Conservation (phyloP, 2,329 filamentous ascomycete species). For the Cercospora sojina region DNA sequence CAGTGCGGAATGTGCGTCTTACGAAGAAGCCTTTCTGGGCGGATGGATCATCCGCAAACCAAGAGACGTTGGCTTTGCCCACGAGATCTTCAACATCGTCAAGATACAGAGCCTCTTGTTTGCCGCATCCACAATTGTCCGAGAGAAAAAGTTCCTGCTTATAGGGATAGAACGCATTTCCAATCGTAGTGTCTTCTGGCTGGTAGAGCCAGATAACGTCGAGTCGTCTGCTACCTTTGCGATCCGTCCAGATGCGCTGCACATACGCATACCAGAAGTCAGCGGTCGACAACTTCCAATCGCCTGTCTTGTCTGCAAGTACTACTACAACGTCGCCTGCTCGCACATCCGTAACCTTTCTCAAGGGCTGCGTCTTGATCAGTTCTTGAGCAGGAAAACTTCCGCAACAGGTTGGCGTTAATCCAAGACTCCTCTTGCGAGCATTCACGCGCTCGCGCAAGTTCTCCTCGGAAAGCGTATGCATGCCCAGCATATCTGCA, state of each 20-base stretch:
- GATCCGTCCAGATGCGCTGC: constrained; percentile 51
- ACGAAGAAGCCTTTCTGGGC: constrained; percentile 60
- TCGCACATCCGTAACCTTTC: constrained; percentile 32
- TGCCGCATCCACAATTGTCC: constrained; percentile 69
- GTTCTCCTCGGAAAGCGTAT: constrained; percentile 26
- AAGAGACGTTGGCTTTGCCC: constrained; percentile 57
- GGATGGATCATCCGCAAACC: constrained; percentile 55
- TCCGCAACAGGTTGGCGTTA: constrained; percentile 27
- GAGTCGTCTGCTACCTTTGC: constrained; percentile 47
- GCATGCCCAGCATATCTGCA: constrained; percentile 50
- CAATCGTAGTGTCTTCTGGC: constrained; percentile 68
- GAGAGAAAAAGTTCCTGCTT: constrained; percentile 74
- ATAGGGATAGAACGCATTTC: constrained; percentile 65
- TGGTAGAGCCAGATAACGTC: constrained; percentile 74
- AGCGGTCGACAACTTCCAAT: constrained; percentile 55
- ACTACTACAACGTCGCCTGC: constrained; percentile 54
- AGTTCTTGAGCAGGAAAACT: not conserved
- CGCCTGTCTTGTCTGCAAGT: constrained; percentile 48
- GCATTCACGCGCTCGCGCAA: constrained; percentile 21
- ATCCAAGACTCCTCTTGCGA: constrained; percentile 28
- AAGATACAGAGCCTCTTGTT: constrained; percentile 50
- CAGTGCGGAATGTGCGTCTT: constrained; percentile 65
- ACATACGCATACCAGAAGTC: constrained; percentile 69
- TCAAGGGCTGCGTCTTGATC: not conserved
- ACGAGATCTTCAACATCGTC: constrained; percentile 61